These are phyloP conservation scores for Hamiltosporidium magnivora DNA, from an alignment of 371 early-diverging fungal species.

Conservation along the genomic window DNA sequence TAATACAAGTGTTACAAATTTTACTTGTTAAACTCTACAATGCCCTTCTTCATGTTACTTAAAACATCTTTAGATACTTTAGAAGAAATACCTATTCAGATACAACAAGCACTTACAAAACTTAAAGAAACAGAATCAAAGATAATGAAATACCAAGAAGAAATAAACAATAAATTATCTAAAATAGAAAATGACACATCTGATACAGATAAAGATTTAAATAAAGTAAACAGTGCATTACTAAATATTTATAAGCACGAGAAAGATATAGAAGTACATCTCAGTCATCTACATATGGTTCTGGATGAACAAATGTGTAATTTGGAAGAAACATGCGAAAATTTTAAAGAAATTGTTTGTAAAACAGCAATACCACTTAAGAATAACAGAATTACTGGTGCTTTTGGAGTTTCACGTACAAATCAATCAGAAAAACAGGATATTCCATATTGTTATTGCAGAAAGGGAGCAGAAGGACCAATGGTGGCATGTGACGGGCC, in stretches of 20 bases:
- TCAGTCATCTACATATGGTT: neutral
- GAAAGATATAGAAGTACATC: neutral
- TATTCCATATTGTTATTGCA: slow-evolving; percentile 41
- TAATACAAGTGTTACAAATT: no score
- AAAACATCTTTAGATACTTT: neutral
- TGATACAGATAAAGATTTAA: neutral
- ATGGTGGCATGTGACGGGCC: slow-evolving; percentile 52
- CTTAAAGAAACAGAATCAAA: neutral
- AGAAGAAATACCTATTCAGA: neutral
- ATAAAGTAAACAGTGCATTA: neutral
- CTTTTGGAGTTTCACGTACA: neutral
- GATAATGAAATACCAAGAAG: neutral
- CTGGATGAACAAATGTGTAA: neutral
- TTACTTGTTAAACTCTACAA: no score
- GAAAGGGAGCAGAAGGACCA: slow-evolving; percentile 29
- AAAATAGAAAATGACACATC: neutral
- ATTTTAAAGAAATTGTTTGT: neutral
- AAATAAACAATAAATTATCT: neutral
- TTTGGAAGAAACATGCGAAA: neutral
- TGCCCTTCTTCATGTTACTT: no score
- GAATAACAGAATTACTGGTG: neutral
- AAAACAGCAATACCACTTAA: neutral
- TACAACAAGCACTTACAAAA: neutral
- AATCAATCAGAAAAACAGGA: neutral
- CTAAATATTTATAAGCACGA: neutral